Percentiles rank a stretch among this genome's conserved stretches.
phyloP scores from a whole-genome alignment of 495 filamentous ascomycete species.

The Choiromyces venosus region DNA sequence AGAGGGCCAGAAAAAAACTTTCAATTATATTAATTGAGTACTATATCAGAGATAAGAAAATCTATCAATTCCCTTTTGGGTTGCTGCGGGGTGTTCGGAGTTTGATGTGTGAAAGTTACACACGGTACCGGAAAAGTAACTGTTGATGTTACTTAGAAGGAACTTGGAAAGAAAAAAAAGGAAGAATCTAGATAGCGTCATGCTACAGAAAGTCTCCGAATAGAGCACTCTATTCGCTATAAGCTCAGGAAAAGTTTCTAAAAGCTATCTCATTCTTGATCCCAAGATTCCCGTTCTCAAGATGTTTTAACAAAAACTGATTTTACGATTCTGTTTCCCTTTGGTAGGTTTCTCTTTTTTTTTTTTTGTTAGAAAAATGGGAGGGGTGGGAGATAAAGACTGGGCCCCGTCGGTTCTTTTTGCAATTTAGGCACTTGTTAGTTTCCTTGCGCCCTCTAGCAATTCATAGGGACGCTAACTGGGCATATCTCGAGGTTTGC shows the following conservation, averaged over 20 bases:
- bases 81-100: neutral
- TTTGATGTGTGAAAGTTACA: neutral
- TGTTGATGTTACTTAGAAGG: neutral
- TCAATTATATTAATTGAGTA: neutral
- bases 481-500: neutral
- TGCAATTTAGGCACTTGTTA: neutral
- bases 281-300: neutral
- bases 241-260: neutral
- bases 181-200: neutral
- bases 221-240: neutral
- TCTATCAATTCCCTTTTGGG: neutral
- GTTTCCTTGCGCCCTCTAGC: neutral
- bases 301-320: neutral
- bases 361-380: too few relatives aligned
- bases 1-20: neutral
- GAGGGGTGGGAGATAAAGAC: too few relatives aligned
- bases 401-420: neutral
- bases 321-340: neutral
- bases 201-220: neutral
- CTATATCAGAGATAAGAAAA: neutral
- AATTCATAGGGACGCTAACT: neutral
- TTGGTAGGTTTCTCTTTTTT: too few relatives aligned
- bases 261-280: neutral
- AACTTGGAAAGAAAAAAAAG: neutral
- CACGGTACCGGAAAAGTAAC: neutral